phyloP scores from a whole-genome alignment of 148 eudicot genomes.

The Pouteria glomerata region DNA sequence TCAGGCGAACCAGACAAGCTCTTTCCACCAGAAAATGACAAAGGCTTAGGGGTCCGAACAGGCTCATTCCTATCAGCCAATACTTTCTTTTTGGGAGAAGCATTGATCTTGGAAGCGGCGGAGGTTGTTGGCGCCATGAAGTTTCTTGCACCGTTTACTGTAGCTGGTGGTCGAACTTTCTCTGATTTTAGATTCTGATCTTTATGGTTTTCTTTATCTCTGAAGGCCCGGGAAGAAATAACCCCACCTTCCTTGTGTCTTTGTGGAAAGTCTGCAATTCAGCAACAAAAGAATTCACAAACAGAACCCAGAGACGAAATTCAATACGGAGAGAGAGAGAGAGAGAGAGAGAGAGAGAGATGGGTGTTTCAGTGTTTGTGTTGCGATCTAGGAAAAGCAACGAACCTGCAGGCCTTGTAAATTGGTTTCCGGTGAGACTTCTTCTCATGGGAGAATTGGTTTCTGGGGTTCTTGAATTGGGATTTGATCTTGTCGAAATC shows the following conservation, averaged over 20 bases:
- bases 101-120: conserved; percentile 77
- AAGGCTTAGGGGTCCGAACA: conserved; percentile 54
- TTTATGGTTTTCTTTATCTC: conserved; percentile 78
- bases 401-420: conserved; percentile 60
- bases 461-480: conserved; percentile 31
- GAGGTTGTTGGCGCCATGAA: conserved; percentile 96
- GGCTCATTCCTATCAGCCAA: conserved; percentile 82
- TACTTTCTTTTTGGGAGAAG: conserved; percentile 80
- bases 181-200: conserved; percentile 33
- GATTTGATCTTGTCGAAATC: conserved; percentile 21
- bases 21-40: conserved; percentile 58
- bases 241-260: conserved; percentile 31
- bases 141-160: conserved; percentile 45
- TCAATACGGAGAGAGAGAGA: neutral
- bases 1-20: conserved; percentile 42
- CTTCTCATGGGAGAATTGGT: conserved; percentile 24
- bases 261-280: conserved; percentile 41
- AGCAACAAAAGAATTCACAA: neutral
- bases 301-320: neutral
- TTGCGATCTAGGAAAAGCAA: neutral
- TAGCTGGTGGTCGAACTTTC: conserved; percentile 37
- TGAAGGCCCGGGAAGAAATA: conserved; percentile 22
- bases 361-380: neutral
- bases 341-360: no score
- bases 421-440: conserved; percentile 51